Base-by-base conservation (phyloP, 257 asterid genomes). In the Lycium ferocissimum region DNA sequence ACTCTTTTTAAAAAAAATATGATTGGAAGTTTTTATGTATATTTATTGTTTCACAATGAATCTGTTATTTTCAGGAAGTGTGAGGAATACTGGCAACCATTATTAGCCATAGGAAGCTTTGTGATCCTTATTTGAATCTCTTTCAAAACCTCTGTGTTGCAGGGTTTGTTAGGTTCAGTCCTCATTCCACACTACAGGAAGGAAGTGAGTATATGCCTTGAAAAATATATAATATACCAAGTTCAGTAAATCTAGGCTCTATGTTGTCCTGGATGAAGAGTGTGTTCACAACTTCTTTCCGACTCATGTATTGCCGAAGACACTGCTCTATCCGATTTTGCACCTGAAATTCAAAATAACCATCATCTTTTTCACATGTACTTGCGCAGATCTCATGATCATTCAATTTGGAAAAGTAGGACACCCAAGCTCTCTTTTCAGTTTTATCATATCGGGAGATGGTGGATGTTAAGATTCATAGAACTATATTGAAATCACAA, bases 301-400 rank as follows among this genome's bases (percentile, higher is more conserved):
- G 94, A 89, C 83, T 92, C 99, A 95, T 95, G 91, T 95, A 93
- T 75, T 69, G 90, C 83, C 84, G 91, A 84, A 95, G 98, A 86
- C 98, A 95, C 84, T 83, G 89, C 84, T 93, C 94, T 58, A 95
- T 93, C 81, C 92, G 92, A 89, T 88, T 88, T 88, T 92, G 93
- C 83, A 94, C 99, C 99, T 95, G 94, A 40, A 47, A 85, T 83
- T 81, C 17, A 82, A 83, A 59, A 80, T 14, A 26, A 85, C 59
- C 70, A 57, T 57, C 72, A 43, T 79, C 33, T 71, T 58, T 85
- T 82, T 56, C 72, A 47, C 63, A 11, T 3, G 65, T 59, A 33
- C 9, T 38, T 17, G 56, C 17, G 8, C 61, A 14, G 26, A 22
- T 59, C 79, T 59, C 65, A 51, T 38, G 15, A 56, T 18, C 56